Percentiles rank a stretch among this genome's conserved stretches.
Conservation (phyloP, 257 asterid genomes). For the Ocimum tenuiflorum region DNA sequence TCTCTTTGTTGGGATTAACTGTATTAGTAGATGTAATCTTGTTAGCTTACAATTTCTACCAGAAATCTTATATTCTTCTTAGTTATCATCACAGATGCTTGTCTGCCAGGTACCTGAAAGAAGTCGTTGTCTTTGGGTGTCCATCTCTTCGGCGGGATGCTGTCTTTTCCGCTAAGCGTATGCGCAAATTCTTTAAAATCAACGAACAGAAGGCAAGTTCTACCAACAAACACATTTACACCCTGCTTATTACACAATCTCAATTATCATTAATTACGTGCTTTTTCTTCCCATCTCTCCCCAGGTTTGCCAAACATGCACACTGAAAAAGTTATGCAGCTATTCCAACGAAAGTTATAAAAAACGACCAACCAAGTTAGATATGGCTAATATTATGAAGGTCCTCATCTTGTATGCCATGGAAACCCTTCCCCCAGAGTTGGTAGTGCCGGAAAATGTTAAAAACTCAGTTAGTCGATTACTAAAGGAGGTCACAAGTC, state of each 20-base stretch:
- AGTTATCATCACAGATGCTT: constrained; percentile 58
- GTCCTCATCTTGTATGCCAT: constrained; percentile 49
- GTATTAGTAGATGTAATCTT: no score
- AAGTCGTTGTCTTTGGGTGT: constrained; percentile 70
- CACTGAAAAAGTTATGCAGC: constrained; percentile 48
- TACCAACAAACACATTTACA: not conserved
- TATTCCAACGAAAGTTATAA: constrained; percentile 34
- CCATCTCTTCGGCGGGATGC: constrained; percentile 46
- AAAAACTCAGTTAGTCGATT: constrained; percentile 44
- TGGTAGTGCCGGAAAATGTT: constrained; percentile 54
- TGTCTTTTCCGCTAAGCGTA: constrained; percentile 46
- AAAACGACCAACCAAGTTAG: constrained; percentile 26
- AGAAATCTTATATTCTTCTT: constrained; percentile 16
- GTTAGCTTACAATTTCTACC: not conserved
- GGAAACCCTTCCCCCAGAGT: constrained; percentile 51
- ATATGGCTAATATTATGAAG: constrained; percentile 41
- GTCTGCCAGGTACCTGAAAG: constrained; percentile 74
- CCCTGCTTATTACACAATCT: not conserved
- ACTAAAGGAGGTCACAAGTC: constrained; percentile 50
- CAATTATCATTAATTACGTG: no score
- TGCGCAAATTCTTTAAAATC: constrained; percentile 60
- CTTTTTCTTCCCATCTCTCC: not conserved
- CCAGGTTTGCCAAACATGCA: constrained; percentile 74
- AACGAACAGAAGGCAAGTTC: constrained; percentile 57
- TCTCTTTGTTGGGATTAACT: no score